Conservation (phyloP, 768 basidiomycete genomes). For the Porpolomopsis calyptriformis region DNA sequence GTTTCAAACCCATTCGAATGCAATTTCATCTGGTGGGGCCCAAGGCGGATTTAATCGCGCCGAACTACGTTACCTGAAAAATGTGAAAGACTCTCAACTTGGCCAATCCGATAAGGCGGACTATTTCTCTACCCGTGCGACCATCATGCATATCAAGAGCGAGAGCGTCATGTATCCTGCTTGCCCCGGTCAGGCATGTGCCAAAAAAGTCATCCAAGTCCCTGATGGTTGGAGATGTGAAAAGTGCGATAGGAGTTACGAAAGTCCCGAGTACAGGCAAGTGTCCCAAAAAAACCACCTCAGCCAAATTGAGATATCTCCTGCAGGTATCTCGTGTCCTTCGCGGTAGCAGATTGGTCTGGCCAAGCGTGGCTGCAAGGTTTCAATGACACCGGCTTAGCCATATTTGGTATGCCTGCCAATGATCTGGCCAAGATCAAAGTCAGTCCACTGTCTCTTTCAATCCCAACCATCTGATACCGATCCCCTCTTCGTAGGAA, state of each 20-base stretch:
- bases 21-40: conserved; percentile 24
- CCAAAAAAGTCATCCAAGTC: conserved; percentile 76
- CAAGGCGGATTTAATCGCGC: conserved; percentile 51
- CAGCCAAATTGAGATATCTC: neutral
- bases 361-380: conserved; percentile 88
- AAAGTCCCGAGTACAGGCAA: conserved; percentile 72
- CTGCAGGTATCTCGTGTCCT: conserved; percentile 63
- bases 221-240: conserved; percentile 84
- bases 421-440: conserved; percentile 68
- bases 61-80: conserved; percentile 61
- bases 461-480: neutral
- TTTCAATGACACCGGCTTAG: conserved; percentile 84
- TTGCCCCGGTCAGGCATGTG: conserved; percentile 70
- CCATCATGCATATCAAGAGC: conserved; percentile 77
- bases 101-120: conserved; percentile 71
- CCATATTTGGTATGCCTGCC: conserved; percentile 67
- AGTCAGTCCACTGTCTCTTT: conserved; percentile 27
- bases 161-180: conserved; percentile 84
- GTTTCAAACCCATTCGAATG: conserved; percentile 64
- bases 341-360: conserved; percentile 86
- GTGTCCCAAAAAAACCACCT: conserved; percentile 15
- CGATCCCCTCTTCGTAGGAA: conserved; percentile 30
- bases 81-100: conserved; percentile 69
- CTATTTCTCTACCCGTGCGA: conserved; percentile 71
- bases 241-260: conserved; percentile 70